Percentiles rank a stretch among this genome's conserved stretches.
phyloP scores from a whole-genome alignment of 2,329 filamentous ascomycete species.

The Cryphonectria parasitica region DNA sequence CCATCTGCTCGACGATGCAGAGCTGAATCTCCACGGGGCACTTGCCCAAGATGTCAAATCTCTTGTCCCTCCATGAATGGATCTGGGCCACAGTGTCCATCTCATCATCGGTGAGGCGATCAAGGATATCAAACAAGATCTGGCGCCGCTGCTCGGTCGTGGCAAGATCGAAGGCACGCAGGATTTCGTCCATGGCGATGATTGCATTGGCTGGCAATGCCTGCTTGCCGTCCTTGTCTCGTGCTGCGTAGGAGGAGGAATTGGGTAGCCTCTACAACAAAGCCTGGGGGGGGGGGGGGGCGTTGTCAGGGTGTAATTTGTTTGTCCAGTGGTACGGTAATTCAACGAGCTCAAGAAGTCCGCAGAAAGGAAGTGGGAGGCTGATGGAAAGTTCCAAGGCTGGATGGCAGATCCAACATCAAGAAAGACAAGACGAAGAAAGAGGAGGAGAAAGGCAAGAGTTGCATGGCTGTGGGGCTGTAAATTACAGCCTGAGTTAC shows the following conservation, averaged over 20 bases:
- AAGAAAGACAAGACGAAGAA: background rate
- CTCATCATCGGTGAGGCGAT: constrained; percentile 12
- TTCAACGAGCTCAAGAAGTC: no score
- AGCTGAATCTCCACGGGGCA: constrained; percentile 19
- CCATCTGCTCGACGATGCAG: constrained; percentile 11
- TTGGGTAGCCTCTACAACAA: background rate
- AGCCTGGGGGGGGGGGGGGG: no score
- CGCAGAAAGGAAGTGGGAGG: background rate
- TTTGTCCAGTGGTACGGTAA: background rate
- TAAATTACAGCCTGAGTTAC: no score
- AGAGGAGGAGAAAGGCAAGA: background rate
- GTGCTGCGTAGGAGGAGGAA: background rate
- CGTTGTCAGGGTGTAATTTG: background rate
- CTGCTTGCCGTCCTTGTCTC: background rate
- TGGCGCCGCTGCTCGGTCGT: background rate
- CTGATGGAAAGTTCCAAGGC: no score
- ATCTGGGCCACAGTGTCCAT: background rate
- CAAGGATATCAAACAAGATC: constrained; percentile 6
- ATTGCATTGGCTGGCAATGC: background rate
- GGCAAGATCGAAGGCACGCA: constrained; percentile 7
- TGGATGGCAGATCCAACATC: no score
- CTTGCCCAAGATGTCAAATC: constrained; percentile 12
- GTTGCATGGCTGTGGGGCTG: no score
- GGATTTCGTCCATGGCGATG: background rate
- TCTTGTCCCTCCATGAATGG: background rate